Percentiles rank a stretch among this genome's conserved stretches.
phyloP scores from a whole-genome alignment of 1,284 basidiomycete species.

The Boletellus sp. region DNA sequence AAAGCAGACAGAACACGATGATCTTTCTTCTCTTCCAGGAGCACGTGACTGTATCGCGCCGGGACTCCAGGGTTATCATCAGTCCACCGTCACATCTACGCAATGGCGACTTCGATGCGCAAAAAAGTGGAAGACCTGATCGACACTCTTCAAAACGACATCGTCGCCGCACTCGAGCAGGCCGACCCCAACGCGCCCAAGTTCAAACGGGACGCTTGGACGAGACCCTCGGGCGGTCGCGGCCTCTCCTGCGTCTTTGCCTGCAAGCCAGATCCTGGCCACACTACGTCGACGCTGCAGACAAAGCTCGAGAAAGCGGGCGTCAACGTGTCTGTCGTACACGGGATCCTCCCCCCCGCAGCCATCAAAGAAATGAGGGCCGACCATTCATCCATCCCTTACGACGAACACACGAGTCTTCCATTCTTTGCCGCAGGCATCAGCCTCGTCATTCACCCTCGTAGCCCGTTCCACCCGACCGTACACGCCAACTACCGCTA shows the following conservation, averaged over 20 bases:
- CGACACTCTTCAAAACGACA: conserved; percentile 75
- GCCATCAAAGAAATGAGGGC: conserved; percentile 94
- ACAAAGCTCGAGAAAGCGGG: conserved; percentile 93
- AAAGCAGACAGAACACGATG: conserved; percentile 1
- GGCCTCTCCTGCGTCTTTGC: conserved; percentile 89
- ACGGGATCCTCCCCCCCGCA: conserved; percentile 83
- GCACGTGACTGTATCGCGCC: conserved; percentile 26
- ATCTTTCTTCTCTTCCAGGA: conserved; percentile 6
- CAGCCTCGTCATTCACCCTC: conserved; percentile 90
- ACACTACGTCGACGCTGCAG: conserved; percentile 24
- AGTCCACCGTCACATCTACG: neutral
- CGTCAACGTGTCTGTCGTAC: conserved; percentile 92
- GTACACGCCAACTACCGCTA: conserved; percentile 97
- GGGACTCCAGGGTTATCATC: neutral
- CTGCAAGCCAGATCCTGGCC: conserved; percentile 43
- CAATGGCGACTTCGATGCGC: conserved; percentile 55
- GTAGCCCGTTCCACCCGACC: conserved; percentile 89
- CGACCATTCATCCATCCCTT: conserved; percentile 78
- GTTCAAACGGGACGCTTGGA: conserved; percentile 89
- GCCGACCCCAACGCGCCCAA: conserved; percentile 70
- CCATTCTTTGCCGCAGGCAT: conserved; percentile 95
- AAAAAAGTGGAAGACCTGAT: conserved; percentile 80
- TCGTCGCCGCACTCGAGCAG: conserved; percentile 76
- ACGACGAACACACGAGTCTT: conserved; percentile 59
- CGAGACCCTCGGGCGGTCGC: conserved; percentile 78